These are phyloP conservation scores for Rhodotorula sp. DNA, from an alignment of 1,284 basidiomycete genomes.

Conservation along the genomic window DNA sequence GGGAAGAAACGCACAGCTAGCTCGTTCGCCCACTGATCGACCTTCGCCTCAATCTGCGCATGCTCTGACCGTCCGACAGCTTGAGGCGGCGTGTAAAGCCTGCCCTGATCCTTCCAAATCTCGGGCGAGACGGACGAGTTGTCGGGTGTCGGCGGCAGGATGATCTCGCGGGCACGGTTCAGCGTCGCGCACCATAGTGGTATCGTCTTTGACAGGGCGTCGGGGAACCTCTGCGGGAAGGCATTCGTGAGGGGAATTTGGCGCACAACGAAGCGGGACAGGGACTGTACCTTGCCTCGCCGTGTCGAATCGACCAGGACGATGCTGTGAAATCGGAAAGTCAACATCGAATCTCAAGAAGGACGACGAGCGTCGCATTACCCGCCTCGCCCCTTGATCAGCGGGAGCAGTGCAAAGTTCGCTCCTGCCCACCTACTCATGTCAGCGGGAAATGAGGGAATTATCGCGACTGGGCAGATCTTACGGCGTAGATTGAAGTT, in stretches of 20 bases:
- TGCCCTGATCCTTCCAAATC: slow-evolving; percentile 49
- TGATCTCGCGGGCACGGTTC: slow-evolving; percentile 61
- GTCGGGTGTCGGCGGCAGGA: slow-evolving; percentile 49
- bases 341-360: background rate
- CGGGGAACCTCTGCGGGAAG: slow-evolving; percentile 68
- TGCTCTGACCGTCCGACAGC: slow-evolving; percentile 58
- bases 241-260: background rate
- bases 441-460: background rate
- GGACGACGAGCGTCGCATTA: slow-evolving; percentile 44
- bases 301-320: slow-evolving; percentile 90
- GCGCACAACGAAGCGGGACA: background rate
- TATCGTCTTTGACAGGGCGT: slow-evolving; percentile 89
- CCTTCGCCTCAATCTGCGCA: slow-evolving; percentile 61
- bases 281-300: slow-evolving; percentile 64
- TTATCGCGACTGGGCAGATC: background rate
- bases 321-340: slow-evolving; percentile 55
- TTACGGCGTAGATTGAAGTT: slow-evolving; percentile 69
- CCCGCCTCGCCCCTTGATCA: slow-evolving; percentile 62
- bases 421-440: slow-evolving; percentile 55
- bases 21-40: slow-evolving; percentile 65
- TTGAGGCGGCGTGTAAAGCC: slow-evolving; percentile 65
- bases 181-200: slow-evolving; percentile 95
- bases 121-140: slow-evolving; percentile 40
- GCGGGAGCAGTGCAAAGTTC: slow-evolving; percentile 73
- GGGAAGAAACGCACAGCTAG: slow-evolving; percentile 57